Evolutionary conservation across 345 rosid genomes (phyloP), one percentile per base, ranked within the genome.

Genomic region (Mercurialis annua): DNA sequence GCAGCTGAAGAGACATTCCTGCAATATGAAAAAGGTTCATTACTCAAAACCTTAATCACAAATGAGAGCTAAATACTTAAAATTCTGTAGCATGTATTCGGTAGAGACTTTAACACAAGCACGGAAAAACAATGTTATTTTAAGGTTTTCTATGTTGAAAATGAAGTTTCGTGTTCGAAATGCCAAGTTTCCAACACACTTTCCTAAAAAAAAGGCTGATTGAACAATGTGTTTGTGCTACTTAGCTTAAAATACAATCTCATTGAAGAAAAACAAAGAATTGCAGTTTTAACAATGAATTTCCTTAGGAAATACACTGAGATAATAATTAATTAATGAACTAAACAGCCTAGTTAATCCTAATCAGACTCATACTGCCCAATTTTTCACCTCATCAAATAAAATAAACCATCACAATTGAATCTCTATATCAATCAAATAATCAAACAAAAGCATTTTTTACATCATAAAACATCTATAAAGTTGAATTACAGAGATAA

Each of bases 1-100:
- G 43, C 40, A 27, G 46, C 15, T 17, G 63, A 43, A 67, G 62
- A 27, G 58, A 14, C 30, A 42, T 42, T 29, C 63, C 71, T 67
- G 63, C 30, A 27, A 56, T 27, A 26, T 16, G 50, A 54, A 15
- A 66, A 15, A 42, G n/a, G 51, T 3, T n/a, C n/a, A n/a, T n/a
- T n/a, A n/a, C 29, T 50, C 11, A 33, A 11, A 7, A 47, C 33
- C 10, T 29, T 17, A 10, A n/a, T 16, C 62, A 8, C n/a, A n/a
- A n/a, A n/a, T n/a, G n/a, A n/a, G n/a, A n/a, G n/a, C n/a, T n/a
- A n/a, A n/a, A n/a, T n/a, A n/a, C n/a, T n/a, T n/a, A n/a, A n/a
- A n/a, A n/a, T n/a, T n/a, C n/a, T n/a, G n/a, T n/a, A n/a, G n/a
- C n/a, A n/a, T n/a, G n/a, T n/a, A n/a, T n/a, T n/a, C n/a, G n/a